Base-by-base conservation (phyloP, 1,139 yeast species). In the Nakaseomyces bracarensis region DNA sequence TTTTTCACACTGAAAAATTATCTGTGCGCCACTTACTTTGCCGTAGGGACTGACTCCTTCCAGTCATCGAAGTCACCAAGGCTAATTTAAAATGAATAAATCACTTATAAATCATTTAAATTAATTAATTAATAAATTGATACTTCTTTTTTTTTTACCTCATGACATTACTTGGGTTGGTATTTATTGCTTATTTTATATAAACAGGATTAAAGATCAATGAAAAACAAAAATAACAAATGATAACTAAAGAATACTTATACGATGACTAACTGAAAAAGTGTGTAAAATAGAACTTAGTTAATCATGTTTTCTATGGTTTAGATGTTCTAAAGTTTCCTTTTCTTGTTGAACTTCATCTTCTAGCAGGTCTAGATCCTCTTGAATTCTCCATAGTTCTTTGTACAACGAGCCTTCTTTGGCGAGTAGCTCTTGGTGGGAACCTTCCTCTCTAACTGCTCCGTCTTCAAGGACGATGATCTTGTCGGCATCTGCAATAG, bases 401-500 rank as follows among this genome's bases (percentile, higher is more conserved):
- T 76, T 70, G 63, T 91, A 91, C 43, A 89, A 68, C 1, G 93
- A 77, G 8, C 65, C 67, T 0, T 69, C 68, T 35, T 68, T 66
- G 16, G 62, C 65, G 44, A 91, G 63, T 36, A 93, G 70, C 23
- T 69, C 71, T 26, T 65, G 61, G 60, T 91, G 98, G 0, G 79
- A 74, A 18, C 98, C 98, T 63, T 86, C 91, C 60, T 93, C 98
- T 40, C 73, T 78, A 4, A 91, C 95, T 3, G 63, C 46, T 6
- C 98, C 98, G 45, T 76, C 73, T 46, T 79, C 75, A 47, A 91
- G 68, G 1, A 91, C 97, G 51, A 91, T 84, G 53, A 91, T 91
- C 67, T 85, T 85, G 58, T 91, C 96, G 4, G 96, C 75, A 60
- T 91, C 97, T 14, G 96, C 94, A 42, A 91, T 84, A 0, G 98